phyloP scores from a whole-genome alignment of 1,284 basidiomycete genomes.

The Irpex rosettiformis region DNA sequence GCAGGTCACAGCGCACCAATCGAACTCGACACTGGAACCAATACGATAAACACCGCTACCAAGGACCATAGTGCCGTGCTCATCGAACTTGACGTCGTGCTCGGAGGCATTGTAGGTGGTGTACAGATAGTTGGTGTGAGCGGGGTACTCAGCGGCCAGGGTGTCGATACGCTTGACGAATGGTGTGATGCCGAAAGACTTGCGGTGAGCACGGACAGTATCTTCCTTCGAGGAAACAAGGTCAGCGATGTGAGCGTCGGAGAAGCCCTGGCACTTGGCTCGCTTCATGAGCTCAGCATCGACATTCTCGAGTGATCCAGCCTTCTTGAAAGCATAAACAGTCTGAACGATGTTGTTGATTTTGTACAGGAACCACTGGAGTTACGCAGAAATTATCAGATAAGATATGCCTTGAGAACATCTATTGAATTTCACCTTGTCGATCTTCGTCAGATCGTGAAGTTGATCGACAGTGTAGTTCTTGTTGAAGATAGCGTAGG shows the following conservation, averaged over 20 bases:
- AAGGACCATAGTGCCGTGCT: conserved; percentile 98
- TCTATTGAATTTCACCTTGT: conserved; percentile 59
- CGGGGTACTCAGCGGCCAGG: conserved; percentile 97
- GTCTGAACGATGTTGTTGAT: conserved; percentile 95
- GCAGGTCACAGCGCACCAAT: conserved; percentile 99
- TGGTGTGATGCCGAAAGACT: conserved; percentile 85
- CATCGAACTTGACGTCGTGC: conserved; percentile 96
- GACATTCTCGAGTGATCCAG: conserved; percentile 64
- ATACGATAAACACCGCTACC: conserved; percentile 99
- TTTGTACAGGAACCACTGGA: conserved; percentile 96
- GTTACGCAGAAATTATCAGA: conserved; percentile 6
- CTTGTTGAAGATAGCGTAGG: conserved; percentile 95
- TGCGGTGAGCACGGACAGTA: conserved; percentile 81
- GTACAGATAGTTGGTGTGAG: conserved; percentile 99
- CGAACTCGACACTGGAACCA: conserved; percentile 98
- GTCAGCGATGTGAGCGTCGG: conserved; percentile 85
- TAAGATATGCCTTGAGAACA: not conserved
- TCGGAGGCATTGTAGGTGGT: conserved; percentile 98
- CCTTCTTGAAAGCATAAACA: conserved; percentile 68
- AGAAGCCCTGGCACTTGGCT: conserved; percentile 93
- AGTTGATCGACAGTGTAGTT: conserved; percentile 88
- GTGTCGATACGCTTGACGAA: conserved; percentile 99
- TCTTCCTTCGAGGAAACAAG: conserved; percentile 28
- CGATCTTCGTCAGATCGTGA: conserved; percentile 96
- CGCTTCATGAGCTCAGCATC: conserved; percentile 71